phyloP scores from a whole-genome alignment of 257 asterid species.

The Solanum medicagineum region DNA sequence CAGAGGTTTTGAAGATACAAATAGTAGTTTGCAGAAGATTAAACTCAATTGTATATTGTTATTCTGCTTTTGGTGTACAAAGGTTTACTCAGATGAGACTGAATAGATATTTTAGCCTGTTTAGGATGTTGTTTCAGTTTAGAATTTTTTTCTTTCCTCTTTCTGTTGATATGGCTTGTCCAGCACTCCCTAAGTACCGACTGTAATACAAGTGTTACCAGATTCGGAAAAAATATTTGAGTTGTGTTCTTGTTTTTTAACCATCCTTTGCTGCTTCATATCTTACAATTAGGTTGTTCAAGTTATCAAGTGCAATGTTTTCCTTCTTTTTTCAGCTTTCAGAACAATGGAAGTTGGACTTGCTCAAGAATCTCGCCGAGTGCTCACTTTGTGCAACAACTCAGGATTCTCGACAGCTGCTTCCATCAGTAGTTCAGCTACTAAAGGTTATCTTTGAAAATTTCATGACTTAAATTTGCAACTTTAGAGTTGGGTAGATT shows the following conservation, averaged over 20 bases:
- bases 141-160: neutral
- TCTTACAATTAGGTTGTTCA: neutral
- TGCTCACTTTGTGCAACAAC: slow-evolving; percentile 74
- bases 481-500: neutral
- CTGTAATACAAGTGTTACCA: neutral
- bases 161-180: neutral
- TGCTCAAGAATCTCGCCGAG: slow-evolving; percentile 83
- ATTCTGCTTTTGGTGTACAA: neutral
- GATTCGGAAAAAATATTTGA: neutral
- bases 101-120: neutral
- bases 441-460: slow-evolving; percentile 43
- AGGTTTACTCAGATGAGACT: neutral
- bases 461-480: neutral
- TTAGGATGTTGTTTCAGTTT: neutral
- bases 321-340: slow-evolving; percentile 48
- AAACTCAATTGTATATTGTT: neutral
- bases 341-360: slow-evolving; percentile 62
- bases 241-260: neutral
- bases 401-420: slow-evolving; percentile 81
- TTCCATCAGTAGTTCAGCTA: slow-evolving; percentile 79
- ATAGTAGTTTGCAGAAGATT: too few relatives aligned
- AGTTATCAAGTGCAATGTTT: neutral
- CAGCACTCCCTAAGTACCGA: neutral
- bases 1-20: too few relatives aligned
- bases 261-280: neutral